These are phyloP conservation scores for Phialemoniopsis sp. DNA, from an alignment of 2,329 filamentous ascomycete species.

Conservation along the genomic window DNA sequence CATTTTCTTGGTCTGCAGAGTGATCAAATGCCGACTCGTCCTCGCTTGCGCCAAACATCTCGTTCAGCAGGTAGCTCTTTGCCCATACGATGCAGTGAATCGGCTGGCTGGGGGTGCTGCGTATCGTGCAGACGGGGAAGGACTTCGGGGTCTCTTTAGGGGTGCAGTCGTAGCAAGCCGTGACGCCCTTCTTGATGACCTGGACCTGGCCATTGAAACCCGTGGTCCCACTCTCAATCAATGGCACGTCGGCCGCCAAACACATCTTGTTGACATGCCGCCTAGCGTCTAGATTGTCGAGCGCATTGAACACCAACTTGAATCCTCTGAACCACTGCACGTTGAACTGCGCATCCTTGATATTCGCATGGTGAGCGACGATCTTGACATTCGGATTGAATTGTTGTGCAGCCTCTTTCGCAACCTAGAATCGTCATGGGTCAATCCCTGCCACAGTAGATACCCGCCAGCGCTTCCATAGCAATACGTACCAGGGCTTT, in stretches of 20 bases:
- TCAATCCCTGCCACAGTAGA: constrained; percentile 12
- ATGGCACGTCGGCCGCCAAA: constrained; percentile 79
- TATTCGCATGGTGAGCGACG: constrained; percentile 87
- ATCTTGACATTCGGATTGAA: constrained; percentile 90
- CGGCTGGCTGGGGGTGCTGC: constrained; percentile 91
- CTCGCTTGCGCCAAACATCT: constrained; percentile 90
- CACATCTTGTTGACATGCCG: constrained; percentile 98
- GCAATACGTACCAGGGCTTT: constrained; percentile 72
- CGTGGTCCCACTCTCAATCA: constrained; percentile 95
- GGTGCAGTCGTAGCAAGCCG: constrained; percentile 95
- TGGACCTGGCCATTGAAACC: constrained; percentile 98
- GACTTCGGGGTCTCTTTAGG: constrained; percentile 87
- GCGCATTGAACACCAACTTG: constrained; percentile 86
- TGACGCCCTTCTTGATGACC: constrained; percentile 87
- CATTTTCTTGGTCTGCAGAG: constrained; percentile 76
- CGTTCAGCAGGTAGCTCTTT: constrained; percentile 92
- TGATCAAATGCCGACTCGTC: constrained; percentile 80
- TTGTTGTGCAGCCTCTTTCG: constrained; percentile 82
- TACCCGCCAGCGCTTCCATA: constrained; percentile 3
- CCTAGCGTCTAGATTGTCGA: constrained; percentile 91
- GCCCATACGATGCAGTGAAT: constrained; percentile 99
- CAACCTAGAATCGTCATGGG: constrained; percentile 59
- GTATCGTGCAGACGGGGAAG: constrained; percentile 94
- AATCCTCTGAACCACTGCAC: constrained; percentile 85
- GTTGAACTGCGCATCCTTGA: constrained; percentile 84